Base-by-base conservation (phyloP, 2,329 filamentous ascomycete genomes). In the Penicillium sp. region DNA sequence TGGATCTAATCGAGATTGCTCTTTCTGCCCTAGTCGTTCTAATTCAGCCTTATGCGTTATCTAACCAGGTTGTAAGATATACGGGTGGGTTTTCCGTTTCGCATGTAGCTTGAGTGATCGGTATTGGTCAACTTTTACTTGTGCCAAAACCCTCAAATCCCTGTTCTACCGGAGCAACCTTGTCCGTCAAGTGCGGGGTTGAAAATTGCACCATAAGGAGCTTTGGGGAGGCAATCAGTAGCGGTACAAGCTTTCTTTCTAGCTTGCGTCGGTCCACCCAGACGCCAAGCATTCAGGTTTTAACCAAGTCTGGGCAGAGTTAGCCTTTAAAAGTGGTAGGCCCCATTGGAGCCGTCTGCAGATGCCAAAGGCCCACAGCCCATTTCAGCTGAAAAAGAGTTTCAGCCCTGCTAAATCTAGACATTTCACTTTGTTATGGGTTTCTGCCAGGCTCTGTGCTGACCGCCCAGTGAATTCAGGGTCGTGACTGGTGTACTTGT, bases 401-500 rank as follows among this genome's bases (percentile, higher is more conserved):
- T 13, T 50, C 48, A 50, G 48, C 48, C 48, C 48, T 50, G 35
- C 19, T 19, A 3, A 39, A 19, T 39, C 35, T 31, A 21, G 19
- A 29, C 19, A 31, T 48, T 33, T 19, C 8, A 27, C 27, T n/a
- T n/a, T 39, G 48, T 41, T 50, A 14, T 41, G 22, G 39, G 22
- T 33, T 39, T 35, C 22, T 26, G 37, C 27, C 37, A 9, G 19
- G 31, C 5, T 21, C 19, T 13, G n/a, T 39, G 22, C 45, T 55
- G 55, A 63, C 62, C 62, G 62, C 62, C 61, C 48, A 9, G 7
- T 5, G 2, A 26, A 39, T 31, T 3, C 27, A 22, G 29, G 21
- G 37, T 39, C 51, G 43, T 63, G 57, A 60, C 53, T 64, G 62
- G 62, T 53, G 22, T 50, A 56, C 61, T 52, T 56, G 9, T 27